Percentiles rank a stretch among this genome's conserved stretches.
These are phyloP conservation scores for Termitomyces sp. DNA, from an alignment of 768 basidiomycete species.

Conservation along the genomic window DNA sequence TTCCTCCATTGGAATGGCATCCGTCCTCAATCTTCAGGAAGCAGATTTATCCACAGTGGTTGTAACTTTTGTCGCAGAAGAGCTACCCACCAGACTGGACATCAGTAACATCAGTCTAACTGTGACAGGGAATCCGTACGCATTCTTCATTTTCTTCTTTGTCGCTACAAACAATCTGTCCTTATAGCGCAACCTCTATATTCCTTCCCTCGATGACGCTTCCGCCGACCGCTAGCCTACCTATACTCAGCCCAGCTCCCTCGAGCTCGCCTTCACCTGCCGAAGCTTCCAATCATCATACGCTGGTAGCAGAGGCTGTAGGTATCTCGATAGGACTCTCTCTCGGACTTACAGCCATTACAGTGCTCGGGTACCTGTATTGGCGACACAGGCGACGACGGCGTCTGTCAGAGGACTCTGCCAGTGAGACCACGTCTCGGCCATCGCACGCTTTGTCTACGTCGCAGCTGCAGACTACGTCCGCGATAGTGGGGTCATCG, in stretches of 20 bases:
- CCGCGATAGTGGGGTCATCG: background rate
- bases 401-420: conserved; percentile 1
- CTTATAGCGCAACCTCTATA: conserved; percentile 18
- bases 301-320: conserved; percentile 16
- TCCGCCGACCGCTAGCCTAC: conserved; percentile 28
- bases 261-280: conserved; percentile 4
- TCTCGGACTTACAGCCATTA: conserved; percentile 21
- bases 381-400: conserved; percentile 18
- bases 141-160: background rate
- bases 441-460: background rate
- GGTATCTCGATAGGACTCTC: conserved; percentile 24
- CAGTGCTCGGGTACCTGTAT: conserved; percentile 17
- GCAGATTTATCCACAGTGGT: conserved; percentile 34
- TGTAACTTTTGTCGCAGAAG: conserved; percentile 30
- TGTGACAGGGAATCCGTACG: conserved; percentile 32
- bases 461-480: background rate
- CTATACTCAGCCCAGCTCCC: conserved; percentile 15
- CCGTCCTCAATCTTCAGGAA: conserved; percentile 33
- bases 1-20: conserved; percentile 32
- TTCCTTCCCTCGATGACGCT: conserved; percentile 31
- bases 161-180: background rate
- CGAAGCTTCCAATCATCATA: conserved; percentile 7
- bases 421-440: conserved; percentile 6
- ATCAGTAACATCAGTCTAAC: conserved; percentile 30
- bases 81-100: conserved; percentile 26